Conservation (phyloP, 495 filamentous ascomycete species). For the Penicillium chermesinum region DNA sequence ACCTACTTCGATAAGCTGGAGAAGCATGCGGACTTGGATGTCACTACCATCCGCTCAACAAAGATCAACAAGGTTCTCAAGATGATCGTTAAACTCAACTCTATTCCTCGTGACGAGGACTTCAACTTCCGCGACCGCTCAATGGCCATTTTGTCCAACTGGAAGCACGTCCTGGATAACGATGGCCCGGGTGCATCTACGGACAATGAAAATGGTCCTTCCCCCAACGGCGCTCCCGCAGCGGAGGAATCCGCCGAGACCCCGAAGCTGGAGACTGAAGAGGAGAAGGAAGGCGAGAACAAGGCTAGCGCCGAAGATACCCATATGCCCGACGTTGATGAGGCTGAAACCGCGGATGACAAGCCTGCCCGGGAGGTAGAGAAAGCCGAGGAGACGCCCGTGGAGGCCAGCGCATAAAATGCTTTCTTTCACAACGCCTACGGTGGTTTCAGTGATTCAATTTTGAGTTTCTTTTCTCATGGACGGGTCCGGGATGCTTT, state of each 20-base stretch:
- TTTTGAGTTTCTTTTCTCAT: conserved; percentile 2
- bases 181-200: conserved; percentile 41
- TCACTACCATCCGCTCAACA: conserved; percentile 73
- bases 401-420: conserved; percentile 16
- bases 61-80: conserved; percentile 96
- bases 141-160: conserved; percentile 66
- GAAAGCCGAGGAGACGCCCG: conserved; percentile 19
- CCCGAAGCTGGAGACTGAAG: conserved; percentile 37
- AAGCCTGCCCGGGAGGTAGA: no score
- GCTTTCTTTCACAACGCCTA: neutral
- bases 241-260: conserved; percentile 40
- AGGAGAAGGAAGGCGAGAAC: conserved; percentile 42
- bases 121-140: conserved; percentile 79
- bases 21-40: conserved; percentile 70
- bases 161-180: conserved; percentile 71
- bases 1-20: conserved; percentile 77
- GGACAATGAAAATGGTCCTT: conserved; percentile 41
- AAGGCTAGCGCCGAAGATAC: conserved; percentile 41
- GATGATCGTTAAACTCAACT: conserved; percentile 75
- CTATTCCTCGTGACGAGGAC: conserved; percentile 79
- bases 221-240: conserved; percentile 50
- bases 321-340: conserved; percentile 32
- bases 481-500: conserved; percentile 1
- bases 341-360: conserved; percentile 8
- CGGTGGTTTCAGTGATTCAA: neutral